Evolutionary conservation across 2,329 filamentous ascomycete genomes (phyloP), one percentile per base, ranked within the genome.

Genomic region (Arachnomyces sp.): DNA sequence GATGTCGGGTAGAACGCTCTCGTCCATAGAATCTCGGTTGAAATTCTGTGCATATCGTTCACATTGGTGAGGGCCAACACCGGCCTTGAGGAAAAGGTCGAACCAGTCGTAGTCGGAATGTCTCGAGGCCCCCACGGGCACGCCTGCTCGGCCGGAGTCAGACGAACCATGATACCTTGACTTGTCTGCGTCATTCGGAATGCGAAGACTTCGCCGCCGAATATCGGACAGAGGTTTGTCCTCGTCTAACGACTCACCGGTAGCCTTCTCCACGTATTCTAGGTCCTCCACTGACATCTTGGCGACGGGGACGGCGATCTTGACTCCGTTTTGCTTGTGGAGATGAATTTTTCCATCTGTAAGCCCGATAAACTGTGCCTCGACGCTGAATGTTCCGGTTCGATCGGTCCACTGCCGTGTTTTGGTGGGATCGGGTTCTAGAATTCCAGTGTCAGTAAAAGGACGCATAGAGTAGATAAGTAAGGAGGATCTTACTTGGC

Each of bases 281-380:
- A 98, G 72, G 64, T 98, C 92, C 56, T 90, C 84, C 31, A 88
- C 74, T 1, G 90, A 93, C 92, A 98, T 98, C 61, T 98, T 98
- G 30, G 79, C 72, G 18, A 96, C 79, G 2, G 92, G 92, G 3
- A 98, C 92, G 7, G 92, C 92, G 63, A 98, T 98, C 65, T 96
- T 96, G 54, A 98, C 88, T 29, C 92, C 92, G 58, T 98, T 98
- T 65, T 87, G 76, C 68, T 98, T 98, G 70, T 98, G 92, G 15
- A 98, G 72, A 63, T 98, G 93, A 49, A 98, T 93, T 64, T 96
- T 96, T 48, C 89, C 87, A 58, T 96, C 92, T 60, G 87, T 87
- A 38, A 96, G 74, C 18, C 88, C 90, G 38, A 98, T 78, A 57
- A 96, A 98, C 59, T 98, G 87, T 12, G 92, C 92, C 50, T 96